Conservation (phyloP, 352 stramenopile genomes). For the Globisporangium sylvaticum region DNA sequence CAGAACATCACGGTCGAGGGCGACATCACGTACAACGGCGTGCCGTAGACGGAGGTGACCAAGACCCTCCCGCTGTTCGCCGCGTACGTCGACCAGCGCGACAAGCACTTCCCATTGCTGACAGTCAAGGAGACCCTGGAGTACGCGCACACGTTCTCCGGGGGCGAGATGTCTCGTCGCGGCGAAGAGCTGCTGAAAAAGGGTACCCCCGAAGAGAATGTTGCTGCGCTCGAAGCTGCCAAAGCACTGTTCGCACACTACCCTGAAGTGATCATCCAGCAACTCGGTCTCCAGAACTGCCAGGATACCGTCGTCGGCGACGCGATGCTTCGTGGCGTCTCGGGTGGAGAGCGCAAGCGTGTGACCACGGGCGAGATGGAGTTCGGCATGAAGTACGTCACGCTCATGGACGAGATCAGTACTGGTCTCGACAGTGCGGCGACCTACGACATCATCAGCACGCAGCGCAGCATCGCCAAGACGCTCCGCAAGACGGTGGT, state of each 20-base stretch:
- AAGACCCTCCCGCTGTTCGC: constrained; percentile 17
- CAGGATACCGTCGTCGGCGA: constrained; percentile 20
- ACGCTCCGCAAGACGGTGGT: constrained; percentile 45
- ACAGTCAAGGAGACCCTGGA: constrained; percentile 53
- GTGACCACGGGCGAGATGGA: constrained; percentile 67
- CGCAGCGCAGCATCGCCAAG: constrained; percentile 45
- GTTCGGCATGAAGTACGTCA: constrained; percentile 66
- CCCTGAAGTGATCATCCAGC: constrained; percentile 5
- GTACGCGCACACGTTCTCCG: constrained; percentile 37
- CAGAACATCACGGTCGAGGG: not conserved
- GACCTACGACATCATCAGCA: constrained; percentile 57
- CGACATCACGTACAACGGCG: not conserved
- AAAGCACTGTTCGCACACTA: constrained; percentile 6
- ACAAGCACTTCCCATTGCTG: constrained; percentile 86
- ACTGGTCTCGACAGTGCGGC: constrained; percentile 53
- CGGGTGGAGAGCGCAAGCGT: constrained; percentile 57
- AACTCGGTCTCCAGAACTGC: constrained; percentile 12
- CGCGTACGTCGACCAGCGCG: constrained; percentile 31
- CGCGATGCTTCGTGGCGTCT: constrained; percentile 46
- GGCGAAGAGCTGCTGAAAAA: constrained; percentile 22
- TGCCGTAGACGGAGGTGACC: not conserved
- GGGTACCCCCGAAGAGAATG: constrained; percentile 25
- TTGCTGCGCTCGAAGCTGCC: constrained; percentile 6
- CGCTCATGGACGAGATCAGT: constrained; percentile 80
- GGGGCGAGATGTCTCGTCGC: constrained; percentile 19